phyloP scores from a whole-genome alignment of 1,284 basidiomycete species.

The Cutaneotrichosporon spelunceum region DNA sequence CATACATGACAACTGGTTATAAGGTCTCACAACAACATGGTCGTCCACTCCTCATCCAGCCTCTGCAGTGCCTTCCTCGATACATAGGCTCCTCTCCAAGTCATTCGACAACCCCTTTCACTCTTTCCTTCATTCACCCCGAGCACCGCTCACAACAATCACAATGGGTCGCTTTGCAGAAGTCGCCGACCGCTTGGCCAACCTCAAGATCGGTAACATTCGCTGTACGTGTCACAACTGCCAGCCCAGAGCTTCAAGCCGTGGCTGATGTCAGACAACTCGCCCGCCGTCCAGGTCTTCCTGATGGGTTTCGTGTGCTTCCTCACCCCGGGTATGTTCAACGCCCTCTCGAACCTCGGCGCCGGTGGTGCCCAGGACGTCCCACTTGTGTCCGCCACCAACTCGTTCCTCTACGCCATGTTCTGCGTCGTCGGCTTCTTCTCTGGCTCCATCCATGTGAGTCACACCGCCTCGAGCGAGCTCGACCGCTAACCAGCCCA shows the following conservation, averaged over 20 bases:
- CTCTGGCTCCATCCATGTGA: slow-evolving; percentile 38
- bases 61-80: background rate
- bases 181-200: background rate
- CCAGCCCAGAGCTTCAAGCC: background rate
- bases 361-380: slow-evolving; percentile 55
- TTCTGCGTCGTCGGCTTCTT: slow-evolving; percentile 53
- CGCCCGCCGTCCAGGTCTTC: slow-evolving; percentile 54
- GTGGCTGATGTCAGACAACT: slow-evolving; percentile 36
- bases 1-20: background rate
- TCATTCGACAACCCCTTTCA: background rate
- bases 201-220: slow-evolving; percentile 20
- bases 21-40: background rate
- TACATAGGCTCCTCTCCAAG: background rate
- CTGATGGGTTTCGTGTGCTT: slow-evolving; percentile 55
- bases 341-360: slow-evolving; percentile 55
- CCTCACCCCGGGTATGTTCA: slow-evolving; percentile 57
- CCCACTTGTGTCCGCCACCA: slow-evolving; percentile 49
- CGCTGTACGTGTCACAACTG: slow-evolving; percentile 20
- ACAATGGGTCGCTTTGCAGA: background rate
- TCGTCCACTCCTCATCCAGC: background rate
- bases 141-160: background rate
- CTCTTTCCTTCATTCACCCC: background rate
- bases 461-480: slow-evolving; percentile 33
- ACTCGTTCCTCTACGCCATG: slow-evolving; percentile 55
- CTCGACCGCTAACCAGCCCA: slow-evolving; percentile 9